Evolutionary conservation across 2,329 filamentous ascomycete species (phyloP).

Genomic region (Penicillium capsulatum): DNA sequence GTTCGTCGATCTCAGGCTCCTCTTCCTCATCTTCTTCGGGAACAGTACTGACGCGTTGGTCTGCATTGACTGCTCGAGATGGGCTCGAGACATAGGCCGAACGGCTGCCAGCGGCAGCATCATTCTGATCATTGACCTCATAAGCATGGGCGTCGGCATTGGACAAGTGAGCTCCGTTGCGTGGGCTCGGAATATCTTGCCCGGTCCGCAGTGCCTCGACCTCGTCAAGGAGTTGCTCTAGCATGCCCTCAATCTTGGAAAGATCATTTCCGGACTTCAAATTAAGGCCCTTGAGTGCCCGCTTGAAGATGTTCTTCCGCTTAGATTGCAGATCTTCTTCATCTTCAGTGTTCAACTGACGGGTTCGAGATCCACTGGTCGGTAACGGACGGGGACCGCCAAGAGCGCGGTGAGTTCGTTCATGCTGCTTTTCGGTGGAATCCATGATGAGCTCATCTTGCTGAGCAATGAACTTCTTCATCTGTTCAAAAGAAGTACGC

Average conservation of each 20-base stretch:
- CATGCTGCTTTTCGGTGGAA: slow-evolving; percentile 80
- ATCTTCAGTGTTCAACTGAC: slow-evolving; percentile 49
- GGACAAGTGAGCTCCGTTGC: slow-evolving; percentile 31
- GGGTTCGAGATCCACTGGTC: slow-evolving; percentile 56
- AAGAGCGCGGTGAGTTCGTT: slow-evolving; percentile 77
- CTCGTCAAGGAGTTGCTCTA: slow-evolving; percentile 86
- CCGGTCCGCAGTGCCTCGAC: slow-evolving; percentile 74
- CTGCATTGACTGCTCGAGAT: slow-evolving; percentile 49
- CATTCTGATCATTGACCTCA: slow-evolving; percentile 75
- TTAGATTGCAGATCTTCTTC: slow-evolving; percentile 63
- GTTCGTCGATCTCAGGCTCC: slow-evolving; percentile 51
- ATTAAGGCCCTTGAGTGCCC: slow-evolving; percentile 86
- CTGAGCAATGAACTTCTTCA: slow-evolving; percentile 86
- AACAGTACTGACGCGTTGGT: slow-evolving; percentile 85
- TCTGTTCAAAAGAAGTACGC: slow-evolving; percentile 91
- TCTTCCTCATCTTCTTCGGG: slow-evolving; percentile 75
- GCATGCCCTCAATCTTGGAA: slow-evolving; percentile 82
- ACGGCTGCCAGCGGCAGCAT: slow-evolving; percentile 67
- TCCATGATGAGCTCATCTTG: slow-evolving; percentile 87
- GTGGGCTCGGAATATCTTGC: slow-evolving; percentile 41
- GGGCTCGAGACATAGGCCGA: slow-evolving; percentile 68
- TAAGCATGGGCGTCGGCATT: slow-evolving; percentile 71
- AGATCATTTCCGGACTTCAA: slow-evolving; percentile 85
- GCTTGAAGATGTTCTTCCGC: slow-evolving; percentile 88
- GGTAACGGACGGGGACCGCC: slow-evolving; percentile 83